These are phyloP conservation scores for Byssoonygena ceratinophila DNA, from an alignment of 2,329 filamentous ascomycete genomes.

Conservation along the genomic window DNA sequence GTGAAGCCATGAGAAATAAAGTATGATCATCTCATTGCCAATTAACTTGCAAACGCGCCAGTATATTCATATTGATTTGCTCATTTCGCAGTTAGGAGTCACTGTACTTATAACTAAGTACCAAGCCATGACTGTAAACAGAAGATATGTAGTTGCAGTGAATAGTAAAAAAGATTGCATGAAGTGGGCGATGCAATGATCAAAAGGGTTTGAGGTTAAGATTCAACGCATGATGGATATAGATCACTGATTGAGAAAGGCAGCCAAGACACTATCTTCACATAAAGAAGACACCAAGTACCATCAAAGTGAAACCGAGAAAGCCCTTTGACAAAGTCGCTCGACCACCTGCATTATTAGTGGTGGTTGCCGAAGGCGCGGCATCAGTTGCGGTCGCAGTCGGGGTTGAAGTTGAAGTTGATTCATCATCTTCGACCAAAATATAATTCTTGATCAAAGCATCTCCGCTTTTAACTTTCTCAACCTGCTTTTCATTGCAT, in stretches of 20 bases:
- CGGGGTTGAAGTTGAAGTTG: background rate
- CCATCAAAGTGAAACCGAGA: background rate
- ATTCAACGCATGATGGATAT: no score
- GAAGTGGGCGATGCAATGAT: no score
- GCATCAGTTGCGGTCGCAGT: background rate
- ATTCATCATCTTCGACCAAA: constrained; percentile 25
- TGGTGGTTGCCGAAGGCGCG: background rate
- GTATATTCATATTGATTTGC: no score
- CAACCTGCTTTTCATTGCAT: constrained; percentile 39
- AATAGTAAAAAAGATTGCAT: no score
- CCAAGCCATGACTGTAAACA: no score
- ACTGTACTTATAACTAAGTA: no score
- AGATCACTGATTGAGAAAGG: background rate
- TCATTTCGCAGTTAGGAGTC: no score
- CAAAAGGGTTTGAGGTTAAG: no score
- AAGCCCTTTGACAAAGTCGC: background rate
- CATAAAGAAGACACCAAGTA: background rate
- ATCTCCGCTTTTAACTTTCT: constrained; percentile 35
- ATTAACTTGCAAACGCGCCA: no score
- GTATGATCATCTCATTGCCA: no score
- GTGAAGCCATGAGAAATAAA: no score
- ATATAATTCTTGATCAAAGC: constrained; percentile 41
- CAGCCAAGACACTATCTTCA: background rate
- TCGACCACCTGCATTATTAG: background rate
- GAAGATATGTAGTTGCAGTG: no score